Evolutionary conservation across 257 asterid genomes (phyloP).

Genomic region (Perilla frutescens): DNA sequence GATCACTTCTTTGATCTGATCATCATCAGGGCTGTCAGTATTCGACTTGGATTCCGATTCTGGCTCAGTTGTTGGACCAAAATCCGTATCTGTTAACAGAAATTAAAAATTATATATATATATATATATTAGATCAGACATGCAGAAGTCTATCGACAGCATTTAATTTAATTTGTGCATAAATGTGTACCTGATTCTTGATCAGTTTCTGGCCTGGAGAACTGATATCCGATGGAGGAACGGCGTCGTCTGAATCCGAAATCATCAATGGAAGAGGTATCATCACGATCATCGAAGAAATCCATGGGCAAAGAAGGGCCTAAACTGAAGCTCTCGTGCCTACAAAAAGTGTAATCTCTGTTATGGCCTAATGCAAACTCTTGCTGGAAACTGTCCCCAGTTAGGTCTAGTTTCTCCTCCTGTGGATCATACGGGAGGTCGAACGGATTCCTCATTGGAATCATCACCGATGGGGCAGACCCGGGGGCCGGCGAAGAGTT

Average conservation of each 20-base stretch:
- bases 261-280: conserved; percentile 27
- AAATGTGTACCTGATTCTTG: conserved; percentile 42
- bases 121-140: too few species aligned
- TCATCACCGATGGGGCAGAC: conserved; percentile 80
- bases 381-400: conserved; percentile 75
- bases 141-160: too few species aligned
- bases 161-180: too few species aligned
- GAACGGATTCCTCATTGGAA: conserved; percentile 77
- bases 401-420: conserved; percentile 85
- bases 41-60: conserved; percentile 41
- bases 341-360: conserved; percentile 56
- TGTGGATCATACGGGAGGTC: conserved; percentile 93
- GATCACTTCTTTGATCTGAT: conserved; percentile 51
- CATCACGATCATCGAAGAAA: conserved; percentile 31
- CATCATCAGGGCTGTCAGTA: conserved; percentile 33
- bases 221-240: conserved; percentile 19
- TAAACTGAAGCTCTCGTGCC: conserved; percentile 70
- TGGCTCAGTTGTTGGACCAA: conserved; percentile 42
- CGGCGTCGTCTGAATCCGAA: conserved; percentile 35
- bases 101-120: too few species aligned
- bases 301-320: conserved; percentile 48
- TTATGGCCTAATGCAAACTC: conserved; percentile 54
- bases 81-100: conserved; percentile 42
- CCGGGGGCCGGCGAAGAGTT: conserved; percentile 66
- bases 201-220: conserved; percentile 32